Conservation (phyloP, 2,329 filamentous ascomycete genomes). For the Cytospora piceicola region DNA sequence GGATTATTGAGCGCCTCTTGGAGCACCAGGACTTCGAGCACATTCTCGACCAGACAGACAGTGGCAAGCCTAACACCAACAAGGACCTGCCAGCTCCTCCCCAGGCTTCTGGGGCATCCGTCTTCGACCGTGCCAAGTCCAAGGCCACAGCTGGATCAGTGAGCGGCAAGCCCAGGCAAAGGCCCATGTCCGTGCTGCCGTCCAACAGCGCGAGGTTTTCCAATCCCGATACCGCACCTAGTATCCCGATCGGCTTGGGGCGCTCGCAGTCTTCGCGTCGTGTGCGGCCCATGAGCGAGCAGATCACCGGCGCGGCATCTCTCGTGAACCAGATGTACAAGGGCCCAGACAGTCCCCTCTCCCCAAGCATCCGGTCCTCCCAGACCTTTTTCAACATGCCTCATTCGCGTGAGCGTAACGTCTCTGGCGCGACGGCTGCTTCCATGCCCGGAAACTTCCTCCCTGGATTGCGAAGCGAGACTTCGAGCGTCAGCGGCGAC, state of each 20-base stretch:
- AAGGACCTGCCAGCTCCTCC: conserved; percentile 86
- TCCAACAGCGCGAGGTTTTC: conserved; percentile 39
- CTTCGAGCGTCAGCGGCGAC: conserved; percentile 69
- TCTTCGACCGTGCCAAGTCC: conserved; percentile 65
- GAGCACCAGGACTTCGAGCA: conserved; percentile 95
- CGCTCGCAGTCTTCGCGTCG: conserved; percentile 56
- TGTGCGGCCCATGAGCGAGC: conserved; percentile 64
- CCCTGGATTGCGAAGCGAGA: conserved; percentile 70
- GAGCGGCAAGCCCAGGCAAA: conserved; percentile 49
- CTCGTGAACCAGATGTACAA: conserved; percentile 92
- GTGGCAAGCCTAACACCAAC: conserved; percentile 61
- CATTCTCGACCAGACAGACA: conserved; percentile 81
- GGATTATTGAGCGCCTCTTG: conserved; percentile 93
- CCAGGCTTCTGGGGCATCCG: conserved; percentile 51
- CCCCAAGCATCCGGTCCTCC: conserved; percentile 62
- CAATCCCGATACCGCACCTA: conserved; percentile 75
- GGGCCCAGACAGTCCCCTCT: conserved; percentile 67
- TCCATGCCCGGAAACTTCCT: conserved; percentile 66
- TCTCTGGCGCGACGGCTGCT: conserved; percentile 52
- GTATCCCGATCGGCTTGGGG: conserved; percentile 69
- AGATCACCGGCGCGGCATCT: conserved; percentile 65
- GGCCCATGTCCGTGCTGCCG: conserved; percentile 63
- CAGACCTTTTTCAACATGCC: conserved; percentile 65
- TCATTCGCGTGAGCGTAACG: conserved; percentile 36
- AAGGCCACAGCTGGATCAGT: conserved; percentile 52